These are phyloP conservation scores for Diaporthe vexans DNA, from an alignment of 2,329 filamentous ascomycete genomes.

Conservation along the genomic window DNA sequence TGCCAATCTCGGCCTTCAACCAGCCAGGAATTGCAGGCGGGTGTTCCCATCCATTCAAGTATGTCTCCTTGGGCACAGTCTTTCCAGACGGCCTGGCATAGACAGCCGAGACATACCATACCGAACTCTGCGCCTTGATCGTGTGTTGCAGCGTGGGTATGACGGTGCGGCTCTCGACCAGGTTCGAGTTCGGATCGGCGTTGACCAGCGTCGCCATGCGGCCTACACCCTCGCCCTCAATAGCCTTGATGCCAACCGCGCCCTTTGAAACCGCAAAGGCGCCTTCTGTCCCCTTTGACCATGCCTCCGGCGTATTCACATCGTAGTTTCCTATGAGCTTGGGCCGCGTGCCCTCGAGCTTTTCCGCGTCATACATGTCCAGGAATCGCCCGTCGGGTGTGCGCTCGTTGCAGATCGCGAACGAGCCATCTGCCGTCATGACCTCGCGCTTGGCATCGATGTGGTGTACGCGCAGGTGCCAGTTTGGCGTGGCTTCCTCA, in stretches of 20 bases:
- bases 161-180: slow-evolving; percentile 79
- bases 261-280: slow-evolving; percentile 70
- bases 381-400: slow-evolving; percentile 63
- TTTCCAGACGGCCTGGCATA: slow-evolving; percentile 76
- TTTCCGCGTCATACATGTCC: slow-evolving; percentile 61
- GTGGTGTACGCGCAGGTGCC: slow-evolving; percentile 77
- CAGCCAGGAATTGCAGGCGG: slow-evolving; percentile 71
- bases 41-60: slow-evolving; percentile 71
- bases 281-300: slow-evolving; percentile 63
- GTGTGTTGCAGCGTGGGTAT: slow-evolving; percentile 78
- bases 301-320: slow-evolving; percentile 66
- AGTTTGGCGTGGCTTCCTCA: slow-evolving; percentile 69
- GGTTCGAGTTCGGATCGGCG: slow-evolving; percentile 84
- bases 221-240: slow-evolving; percentile 61
- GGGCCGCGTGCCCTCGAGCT: slow-evolving; percentile 65
- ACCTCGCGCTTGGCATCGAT: slow-evolving; percentile 73
- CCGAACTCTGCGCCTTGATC: slow-evolving; percentile 67
- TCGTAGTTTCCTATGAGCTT: slow-evolving; percentile 74
- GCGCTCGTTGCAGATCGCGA: slow-evolving; percentile 74
- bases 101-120: slow-evolving; percentile 79
- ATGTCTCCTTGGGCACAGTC: slow-evolving; percentile 65
- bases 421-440: slow-evolving; percentile 81
- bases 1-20: slow-evolving; percentile 66
- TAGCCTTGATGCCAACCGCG: slow-evolving; percentile 69
- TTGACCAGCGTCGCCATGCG: slow-evolving; percentile 77